Evolutionary conservation across 1,139 yeast species (phyloP), one percentile per base, ranked within the genome.

Genomic region (Yamadazyma dendronema): DNA sequence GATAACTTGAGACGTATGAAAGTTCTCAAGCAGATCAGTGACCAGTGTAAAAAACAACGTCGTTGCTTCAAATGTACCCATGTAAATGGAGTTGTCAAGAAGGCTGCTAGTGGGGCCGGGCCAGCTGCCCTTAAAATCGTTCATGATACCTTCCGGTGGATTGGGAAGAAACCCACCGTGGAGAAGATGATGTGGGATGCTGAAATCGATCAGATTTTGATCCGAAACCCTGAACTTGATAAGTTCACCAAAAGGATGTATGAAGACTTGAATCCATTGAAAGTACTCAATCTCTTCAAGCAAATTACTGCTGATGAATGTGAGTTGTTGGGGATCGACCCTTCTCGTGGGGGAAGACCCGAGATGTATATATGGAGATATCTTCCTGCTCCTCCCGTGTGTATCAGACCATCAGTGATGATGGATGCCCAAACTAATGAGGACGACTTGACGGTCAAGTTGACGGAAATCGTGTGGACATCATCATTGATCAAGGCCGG

Each of bases 301-400:
- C 94, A 84, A 54, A 82, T 94, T 33, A 63, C 77, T 17, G 90
- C 97, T 0, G 74, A 79, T 29, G 98, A 94, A 54, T 90, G 97
- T 65, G 97, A 90, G 59, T 71, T 94, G 25, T 67, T 94, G 28
- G 99, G 98, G 35, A 81, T 94, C 47, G 95, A 92, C 57, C 79
- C 97, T 1, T 73, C 86, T 4, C 74, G 81, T 48, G 88, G 90
- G 25, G 97, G 97, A 28, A 75, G 98, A 47, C 98, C 98, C 2
- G 98, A 92, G 61, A 88, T 85, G 77, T 92, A 90, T 59, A 79
- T 94, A 32, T 94, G 98, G 99, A 77, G 96, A 53, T 94, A 90
- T 58, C 73, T 94, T 38, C 98, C 98, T 0, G 98, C 97, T 0
- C 98, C 99, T 1, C 99, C 99, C 0, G 97, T 94, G 16, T 94